Conservation (phyloP, 2,329 filamentous ascomycete species). For the Aspergillus pseudoviridinutans region DNA sequence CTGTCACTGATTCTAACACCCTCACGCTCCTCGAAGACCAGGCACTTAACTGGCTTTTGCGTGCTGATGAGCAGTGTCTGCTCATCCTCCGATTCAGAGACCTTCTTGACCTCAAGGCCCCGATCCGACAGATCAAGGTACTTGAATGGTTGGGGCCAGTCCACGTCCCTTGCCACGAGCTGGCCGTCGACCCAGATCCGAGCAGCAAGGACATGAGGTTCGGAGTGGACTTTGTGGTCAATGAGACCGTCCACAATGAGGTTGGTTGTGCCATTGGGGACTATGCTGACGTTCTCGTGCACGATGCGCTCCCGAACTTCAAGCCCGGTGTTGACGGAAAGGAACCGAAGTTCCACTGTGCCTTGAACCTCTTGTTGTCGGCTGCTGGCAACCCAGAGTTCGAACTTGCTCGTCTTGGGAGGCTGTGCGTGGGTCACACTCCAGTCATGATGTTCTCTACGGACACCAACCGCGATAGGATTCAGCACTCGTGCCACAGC, state of each 20-base stretch:
- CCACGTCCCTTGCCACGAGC: conserved; percentile 52
- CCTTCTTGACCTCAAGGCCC: conserved; percentile 44
- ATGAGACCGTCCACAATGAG: conserved; percentile 47
- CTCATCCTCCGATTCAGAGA: conserved; percentile 25
- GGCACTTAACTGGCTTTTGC: conserved; percentile 53
- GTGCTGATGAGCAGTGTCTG: conserved; percentile 43
- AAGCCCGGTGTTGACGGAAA: conserved; percentile 52
- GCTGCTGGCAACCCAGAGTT: conserved; percentile 56
- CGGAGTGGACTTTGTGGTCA: conserved; percentile 46
- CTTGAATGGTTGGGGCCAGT: conserved; percentile 60
- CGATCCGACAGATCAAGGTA: conserved; percentile 53
- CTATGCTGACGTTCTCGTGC: conserved; percentile 46
- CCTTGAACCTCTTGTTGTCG: conserved; percentile 30
- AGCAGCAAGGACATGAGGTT: conserved; percentile 52
- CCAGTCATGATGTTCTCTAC: conserved; percentile 58
- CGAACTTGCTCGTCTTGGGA: conserved; percentile 50
- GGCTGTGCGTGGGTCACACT: conserved; percentile 56
- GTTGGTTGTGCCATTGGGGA: conserved; percentile 54
- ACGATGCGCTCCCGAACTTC: conserved; percentile 51
- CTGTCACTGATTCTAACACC: conserved; percentile 53
- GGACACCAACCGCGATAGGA: conserved; percentile 55
- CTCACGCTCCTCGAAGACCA: conserved; percentile 58
- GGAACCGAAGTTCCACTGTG: conserved; percentile 44
- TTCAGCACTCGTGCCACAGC: conserved; percentile 56
- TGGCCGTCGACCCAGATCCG: conserved; percentile 51